phyloP scores from a whole-genome alignment of 257 asterid species.

The Nicotiana sylvestris region DNA sequence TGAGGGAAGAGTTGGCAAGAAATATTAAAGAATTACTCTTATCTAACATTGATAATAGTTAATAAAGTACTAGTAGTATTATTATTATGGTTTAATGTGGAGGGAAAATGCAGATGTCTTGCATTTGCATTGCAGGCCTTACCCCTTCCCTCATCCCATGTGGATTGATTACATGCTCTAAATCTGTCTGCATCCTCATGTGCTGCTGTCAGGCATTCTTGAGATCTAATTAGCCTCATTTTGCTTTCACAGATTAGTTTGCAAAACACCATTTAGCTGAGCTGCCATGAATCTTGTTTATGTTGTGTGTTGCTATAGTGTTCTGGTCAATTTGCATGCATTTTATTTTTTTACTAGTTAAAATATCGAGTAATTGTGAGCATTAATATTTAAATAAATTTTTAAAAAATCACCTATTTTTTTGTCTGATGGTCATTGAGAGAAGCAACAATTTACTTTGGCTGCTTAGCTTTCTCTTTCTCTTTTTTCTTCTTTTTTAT shows the following conservation, averaged over 20 bases:
- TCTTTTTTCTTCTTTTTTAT: background rate
- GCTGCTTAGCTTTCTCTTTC: background rate
- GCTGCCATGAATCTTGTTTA: background rate
- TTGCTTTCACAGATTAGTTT: background rate
- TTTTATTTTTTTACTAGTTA: too few species aligned
- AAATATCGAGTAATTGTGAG: too few species aligned
- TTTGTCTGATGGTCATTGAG: background rate
- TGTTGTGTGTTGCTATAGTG: background rate
- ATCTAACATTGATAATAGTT: background rate
- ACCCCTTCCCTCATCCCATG: slow-evolving; percentile 39
- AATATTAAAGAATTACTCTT: background rate
- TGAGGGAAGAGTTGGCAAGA: slow-evolving; percentile 20
- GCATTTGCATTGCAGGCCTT: slow-evolving; percentile 28
- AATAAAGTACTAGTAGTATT: too few species aligned
- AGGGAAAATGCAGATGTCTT: slow-evolving; percentile 16
- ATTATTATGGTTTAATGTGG: background rate
- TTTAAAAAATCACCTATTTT: background rate
- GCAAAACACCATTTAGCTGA: background rate
- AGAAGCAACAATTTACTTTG: background rate
- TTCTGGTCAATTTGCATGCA: background rate
- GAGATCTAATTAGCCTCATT: background rate
- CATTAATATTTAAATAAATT: background rate
- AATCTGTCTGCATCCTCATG: slow-evolving; percentile 53
- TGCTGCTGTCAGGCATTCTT: slow-evolving; percentile 53
- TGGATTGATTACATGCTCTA: slow-evolving; percentile 41